Evolutionary conservation across 2,329 filamentous ascomycete species (phyloP).

Genomic region (Cadophora malorum): DNA sequence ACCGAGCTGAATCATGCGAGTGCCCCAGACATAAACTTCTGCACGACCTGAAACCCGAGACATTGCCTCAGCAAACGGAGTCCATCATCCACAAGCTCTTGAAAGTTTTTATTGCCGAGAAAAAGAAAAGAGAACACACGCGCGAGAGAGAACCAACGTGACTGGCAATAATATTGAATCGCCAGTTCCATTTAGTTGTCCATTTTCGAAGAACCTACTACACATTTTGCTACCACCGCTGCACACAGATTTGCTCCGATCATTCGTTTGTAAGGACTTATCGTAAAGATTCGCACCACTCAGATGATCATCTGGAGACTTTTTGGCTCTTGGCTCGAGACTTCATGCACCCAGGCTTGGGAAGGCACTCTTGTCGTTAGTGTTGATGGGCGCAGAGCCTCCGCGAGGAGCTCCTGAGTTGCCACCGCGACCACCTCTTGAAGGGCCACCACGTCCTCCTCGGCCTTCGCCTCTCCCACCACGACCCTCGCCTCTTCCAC

Average conservation of each 20-base stretch:
- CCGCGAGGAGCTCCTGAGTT: conserved; percentile 44
- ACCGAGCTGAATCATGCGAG: conserved; percentile 23
- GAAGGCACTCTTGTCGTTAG: conserved; percentile 58
- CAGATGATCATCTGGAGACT: conserved; percentile 34
- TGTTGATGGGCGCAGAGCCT: conserved; percentile 51
- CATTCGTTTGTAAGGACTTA: conserved; percentile 28
- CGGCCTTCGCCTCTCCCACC: conserved; percentile 58
- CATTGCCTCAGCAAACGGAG: conserved; percentile 11
- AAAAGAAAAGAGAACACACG: conserved; percentile 15
- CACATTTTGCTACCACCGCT: conserved; percentile 15
- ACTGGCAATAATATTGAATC: conserved; percentile 24
- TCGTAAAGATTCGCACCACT: conserved; percentile 28
- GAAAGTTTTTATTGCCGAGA: background rate
- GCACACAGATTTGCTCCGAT: conserved; percentile 31
- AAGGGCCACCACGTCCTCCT: conserved; percentile 56
- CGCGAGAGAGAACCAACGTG: conserved; percentile 19
- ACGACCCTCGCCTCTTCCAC: conserved; percentile 47
- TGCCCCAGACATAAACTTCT: background rate
- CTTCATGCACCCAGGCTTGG: conserved; percentile 55
- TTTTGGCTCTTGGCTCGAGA: conserved; percentile 22
- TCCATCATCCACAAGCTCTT: conserved; percentile 26
- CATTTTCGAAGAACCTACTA: conserved; percentile 27
- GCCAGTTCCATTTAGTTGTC: conserved; percentile 27
- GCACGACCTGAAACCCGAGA: background rate
- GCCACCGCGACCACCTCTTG: conserved; percentile 48